A percentile compares a stretch with the other conserved stretches of the same genome.
Conservation (phyloP, 2,329 filamentous ascomycete species). For the Emydomyces testavorans region DNA sequence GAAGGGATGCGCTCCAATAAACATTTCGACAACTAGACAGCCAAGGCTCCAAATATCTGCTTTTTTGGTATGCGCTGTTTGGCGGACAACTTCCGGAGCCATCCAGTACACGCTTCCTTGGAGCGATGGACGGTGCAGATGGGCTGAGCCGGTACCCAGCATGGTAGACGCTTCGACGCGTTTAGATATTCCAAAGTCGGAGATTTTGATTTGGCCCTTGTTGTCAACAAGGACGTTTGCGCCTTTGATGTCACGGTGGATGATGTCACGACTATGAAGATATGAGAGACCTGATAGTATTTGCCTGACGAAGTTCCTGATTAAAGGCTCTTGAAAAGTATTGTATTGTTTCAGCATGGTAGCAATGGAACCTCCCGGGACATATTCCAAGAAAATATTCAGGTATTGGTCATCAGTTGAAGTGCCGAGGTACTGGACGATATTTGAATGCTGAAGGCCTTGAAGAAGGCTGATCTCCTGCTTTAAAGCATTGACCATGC, state of each 20-base stretch:
- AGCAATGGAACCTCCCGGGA: conserved; percentile 91
- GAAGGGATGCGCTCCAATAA: conserved; percentile 92
- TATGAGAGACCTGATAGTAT: conserved; percentile 89
- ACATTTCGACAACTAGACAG: conserved; percentile 97
- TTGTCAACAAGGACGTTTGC: conserved; percentile 98
- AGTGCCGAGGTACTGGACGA: conserved; percentile 94
- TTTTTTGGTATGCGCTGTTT: conserved; percentile 95
- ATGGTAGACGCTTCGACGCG: conserved; percentile 88
- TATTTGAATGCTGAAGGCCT: conserved; percentile 89
- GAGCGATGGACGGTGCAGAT: conserved; percentile 56
- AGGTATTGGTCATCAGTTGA: conserved; percentile 82
- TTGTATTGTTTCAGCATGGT: conserved; percentile 99
- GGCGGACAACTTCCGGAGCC: conserved; percentile 96
- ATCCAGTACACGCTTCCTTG: conserved; percentile 99
- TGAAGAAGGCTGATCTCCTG: conserved; percentile 89
- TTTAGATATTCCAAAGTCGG: conserved; percentile 97
- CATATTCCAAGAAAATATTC: conserved; percentile 99
- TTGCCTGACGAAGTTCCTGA: conserved; percentile 92
- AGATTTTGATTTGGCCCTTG: conserved; percentile 98
- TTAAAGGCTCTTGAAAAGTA: conserved; percentile 80
- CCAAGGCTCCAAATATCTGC: conserved; percentile 98
- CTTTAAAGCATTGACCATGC: conserved; percentile 95
- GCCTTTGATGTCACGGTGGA: conserved; percentile 97
- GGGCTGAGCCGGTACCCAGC: conserved; percentile 40
- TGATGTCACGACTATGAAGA: conserved; percentile 87